Evolutionary conservation across 345 rosid genomes (phyloP), one percentile per base, ranked within the genome.

Genomic region (Barbarea vulgaris): DNA sequence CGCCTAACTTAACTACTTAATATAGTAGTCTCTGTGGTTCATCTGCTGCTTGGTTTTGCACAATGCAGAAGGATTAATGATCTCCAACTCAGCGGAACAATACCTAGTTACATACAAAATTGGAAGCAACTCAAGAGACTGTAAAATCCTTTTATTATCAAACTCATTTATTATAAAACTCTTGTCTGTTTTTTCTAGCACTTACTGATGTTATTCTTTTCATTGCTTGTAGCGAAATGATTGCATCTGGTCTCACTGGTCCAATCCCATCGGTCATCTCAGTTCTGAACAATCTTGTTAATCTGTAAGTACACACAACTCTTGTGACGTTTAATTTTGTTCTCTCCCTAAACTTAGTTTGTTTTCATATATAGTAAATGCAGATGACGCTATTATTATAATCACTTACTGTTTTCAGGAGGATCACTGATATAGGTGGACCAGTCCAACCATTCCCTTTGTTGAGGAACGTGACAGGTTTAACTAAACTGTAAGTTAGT

Each of bases 21-120:
- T 30, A 13, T 47, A 28, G 18, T 70, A 14, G 67, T 70, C 39
- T 50, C 24, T 10, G 14, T 53, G 63, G 66, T 50, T 67, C 71
- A 74, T 76, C 77, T 77, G 17, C 56, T 24, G 62, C 28, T 64
- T 69, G n/a, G 34, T 73, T 73, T 76, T 76, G 58, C 52, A 58
- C 33, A 41, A 55, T 80, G 86, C 89, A 88, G 93, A 13, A 79
- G 88, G 76, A 83, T 88, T 64, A 86, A 81, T 64, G 93, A 88
- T 69, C 87, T 86, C 79, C 84, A 73, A 56, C 82, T 88, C 76
- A 85, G 9, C 15, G 93, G 91, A 73, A 72, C 19, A 7, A 81
- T 88, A 57, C 93, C 93, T 7, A 67, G 65, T 39, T 84, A 80
- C 77, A 67, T 88, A 53, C 72, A 31, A 58, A 81, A 72, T 5